These are phyloP conservation scores for Plenodomus lindquistii DNA, from an alignment of 2,329 filamentous ascomycete species.

Conservation along the genomic window DNA sequence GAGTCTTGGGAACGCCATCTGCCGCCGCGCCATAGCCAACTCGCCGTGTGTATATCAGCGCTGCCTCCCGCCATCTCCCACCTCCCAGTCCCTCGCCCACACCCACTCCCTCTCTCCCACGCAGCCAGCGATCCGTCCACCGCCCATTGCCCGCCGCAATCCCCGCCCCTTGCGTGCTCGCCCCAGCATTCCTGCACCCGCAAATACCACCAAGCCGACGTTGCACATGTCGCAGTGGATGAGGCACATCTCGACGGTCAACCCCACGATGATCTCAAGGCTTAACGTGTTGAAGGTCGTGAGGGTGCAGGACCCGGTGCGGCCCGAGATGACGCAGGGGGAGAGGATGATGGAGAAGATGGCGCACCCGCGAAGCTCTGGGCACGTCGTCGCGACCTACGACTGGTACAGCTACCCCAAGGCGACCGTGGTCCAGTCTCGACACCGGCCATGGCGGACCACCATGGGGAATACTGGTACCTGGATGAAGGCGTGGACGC, in stretches of 20 bases:
- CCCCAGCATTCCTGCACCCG: conserved; percentile 17
- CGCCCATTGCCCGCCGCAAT: too few relatives aligned
- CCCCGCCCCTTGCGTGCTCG: not conserved
- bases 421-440: too few relatives aligned
- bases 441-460: conserved; percentile 33
- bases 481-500: conserved; percentile 87
- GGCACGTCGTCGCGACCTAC: too few relatives aligned
- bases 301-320: too few relatives aligned
- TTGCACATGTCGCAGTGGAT: too few relatives aligned
- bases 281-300: too few relatives aligned
- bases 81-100: not conserved
- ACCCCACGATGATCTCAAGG: too few relatives aligned
- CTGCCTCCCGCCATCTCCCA: not conserved
- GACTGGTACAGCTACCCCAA: too few relatives aligned
- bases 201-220: conserved; percentile 11
- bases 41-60: not conserved
- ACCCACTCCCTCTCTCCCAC: not conserved
- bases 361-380: too few relatives aligned
- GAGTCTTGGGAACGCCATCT: not conserved
- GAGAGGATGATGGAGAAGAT: too few relatives aligned
- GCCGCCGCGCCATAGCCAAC: not conserved
- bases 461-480: conserved; percentile 58
- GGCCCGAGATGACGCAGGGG: too few relatives aligned
- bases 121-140: not conserved
- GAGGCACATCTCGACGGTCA: too few relatives aligned